These are phyloP conservation scores for Fusarium sp. DNA, from an alignment of 2,329 filamentous ascomycete genomes.

Conservation along the genomic window DNA sequence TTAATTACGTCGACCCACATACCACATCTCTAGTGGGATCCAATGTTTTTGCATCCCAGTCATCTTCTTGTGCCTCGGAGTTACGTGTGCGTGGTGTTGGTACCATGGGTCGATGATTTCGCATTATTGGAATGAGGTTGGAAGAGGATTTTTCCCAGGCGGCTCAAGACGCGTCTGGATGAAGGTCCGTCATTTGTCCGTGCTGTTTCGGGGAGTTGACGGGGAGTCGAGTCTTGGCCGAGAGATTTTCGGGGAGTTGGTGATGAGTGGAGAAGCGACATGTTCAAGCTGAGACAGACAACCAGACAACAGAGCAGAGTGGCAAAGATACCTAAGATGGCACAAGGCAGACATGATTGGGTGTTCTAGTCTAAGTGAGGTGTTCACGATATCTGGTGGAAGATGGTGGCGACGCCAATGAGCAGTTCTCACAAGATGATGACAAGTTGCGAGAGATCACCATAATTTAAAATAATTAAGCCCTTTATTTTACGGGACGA, in stretches of 20 bases:
- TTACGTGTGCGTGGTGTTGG: not conserved
- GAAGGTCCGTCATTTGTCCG: slow-evolving; percentile 18
- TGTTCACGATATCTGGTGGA: too few species aligned
- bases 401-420: too few species aligned
- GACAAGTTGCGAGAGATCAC: too few species aligned
- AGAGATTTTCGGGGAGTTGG: slow-evolving; percentile 23
- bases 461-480: too few species aligned
- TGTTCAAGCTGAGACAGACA: not conserved
- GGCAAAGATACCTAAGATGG: not conserved
- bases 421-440: too few species aligned
- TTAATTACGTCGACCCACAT: slow-evolving; percentile 31
- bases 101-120: not conserved
- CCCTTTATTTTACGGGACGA: too few species aligned
- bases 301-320: not conserved
- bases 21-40: slow-evolving; percentile 10
- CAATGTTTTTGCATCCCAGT: not conserved
- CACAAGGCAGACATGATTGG: too few species aligned
- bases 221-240: slow-evolving; percentile 6
- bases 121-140: slow-evolving; percentile 17
- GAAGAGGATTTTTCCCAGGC: slow-evolving; percentile 2
- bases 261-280: slow-evolving; percentile 8
- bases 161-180: slow-evolving; percentile 3
- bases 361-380: too few species aligned
- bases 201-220: slow-evolving; percentile 29
- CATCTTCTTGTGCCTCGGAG: not conserved